Evolutionary conservation across 2,329 filamentous ascomycete genomes (phyloP).

Genomic region (Aureobasidium sp.): DNA sequence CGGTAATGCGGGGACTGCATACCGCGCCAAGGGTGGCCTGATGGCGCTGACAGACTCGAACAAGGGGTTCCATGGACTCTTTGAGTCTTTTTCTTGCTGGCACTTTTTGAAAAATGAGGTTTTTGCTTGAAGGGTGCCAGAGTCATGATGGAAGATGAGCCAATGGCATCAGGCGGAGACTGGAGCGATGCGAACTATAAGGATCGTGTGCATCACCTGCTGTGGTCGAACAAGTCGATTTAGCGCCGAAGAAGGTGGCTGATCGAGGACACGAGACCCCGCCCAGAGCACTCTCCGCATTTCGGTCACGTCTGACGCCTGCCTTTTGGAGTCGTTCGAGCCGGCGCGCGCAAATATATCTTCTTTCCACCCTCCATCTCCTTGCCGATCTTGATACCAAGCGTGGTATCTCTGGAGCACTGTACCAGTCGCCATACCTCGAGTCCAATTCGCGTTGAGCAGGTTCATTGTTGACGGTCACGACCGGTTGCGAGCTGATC

Average conservation of each 20-base stretch:
- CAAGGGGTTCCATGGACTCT: background rate
- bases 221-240: background rate
- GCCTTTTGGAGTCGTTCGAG: background rate
- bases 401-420: background rate
- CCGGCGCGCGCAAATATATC: conserved; percentile 1
- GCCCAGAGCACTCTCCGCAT: conserved; percentile 11
- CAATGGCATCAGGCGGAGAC: background rate
- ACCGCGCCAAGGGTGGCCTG: conserved; percentile 12
- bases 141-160: background rate
- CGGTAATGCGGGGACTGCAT: background rate
- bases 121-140: background rate
- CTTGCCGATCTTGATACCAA: background rate
- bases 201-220: conserved; percentile 8
- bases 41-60: conserved; percentile 4
- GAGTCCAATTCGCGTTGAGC: background rate
- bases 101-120: too few relatives aligned
- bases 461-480: background rate
- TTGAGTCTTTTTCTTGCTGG: too few relatives aligned
- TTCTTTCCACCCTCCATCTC: background rate
- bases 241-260: conserved; percentile 14
- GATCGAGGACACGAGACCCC: conserved; percentile 13
- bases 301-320: conserved; percentile 12
- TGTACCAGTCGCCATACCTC: too few relatives aligned
- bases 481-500: conserved; percentile 8
- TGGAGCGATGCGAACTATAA: background rate